Conservation (phyloP, 2,329 filamentous ascomycete species). For the Celoporthe dispersa region DNA sequence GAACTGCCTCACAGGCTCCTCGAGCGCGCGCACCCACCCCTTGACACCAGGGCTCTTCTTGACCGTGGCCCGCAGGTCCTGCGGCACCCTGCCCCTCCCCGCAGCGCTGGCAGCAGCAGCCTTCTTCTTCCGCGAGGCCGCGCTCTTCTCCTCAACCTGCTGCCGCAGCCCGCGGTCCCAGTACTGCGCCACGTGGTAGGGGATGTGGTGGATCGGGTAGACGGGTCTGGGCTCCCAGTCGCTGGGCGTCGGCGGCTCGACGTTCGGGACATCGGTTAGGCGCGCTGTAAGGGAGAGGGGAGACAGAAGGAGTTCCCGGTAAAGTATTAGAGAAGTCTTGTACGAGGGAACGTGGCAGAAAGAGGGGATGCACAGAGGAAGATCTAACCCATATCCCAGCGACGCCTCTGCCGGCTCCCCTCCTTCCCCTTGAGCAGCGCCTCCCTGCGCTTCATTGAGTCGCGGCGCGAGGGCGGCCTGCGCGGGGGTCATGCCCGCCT, state of each 20-base stretch:
- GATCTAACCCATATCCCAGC: constrained; percentile 89
- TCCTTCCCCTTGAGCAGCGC: constrained; percentile 86
- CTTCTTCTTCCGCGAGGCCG: constrained; percentile 46
- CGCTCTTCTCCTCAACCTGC: constrained; percentile 53
- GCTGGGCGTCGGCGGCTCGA: constrained; percentile 75
- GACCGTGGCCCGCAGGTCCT: constrained; percentile 77
- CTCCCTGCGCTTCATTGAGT: constrained; percentile 67
- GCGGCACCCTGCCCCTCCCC: constrained; percentile 67
- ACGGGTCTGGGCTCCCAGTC: constrained; percentile 88
- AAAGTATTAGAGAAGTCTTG: background rate
- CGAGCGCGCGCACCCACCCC: constrained; percentile 79
- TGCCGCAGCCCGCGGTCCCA: constrained; percentile 71
- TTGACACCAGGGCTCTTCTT: constrained; percentile 82
- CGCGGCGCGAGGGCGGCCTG: constrained; percentile 55
- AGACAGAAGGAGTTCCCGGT: background rate
- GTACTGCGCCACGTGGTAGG: constrained; percentile 85
- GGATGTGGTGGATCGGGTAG: constrained; percentile 76
- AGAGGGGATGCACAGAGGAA: constrained; percentile 15
- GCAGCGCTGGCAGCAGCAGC: constrained; percentile 49
- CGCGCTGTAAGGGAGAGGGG: constrained; percentile 64
- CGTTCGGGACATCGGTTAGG: constrained; percentile 84
- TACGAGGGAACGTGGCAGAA: background rate
- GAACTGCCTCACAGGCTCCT: constrained; percentile 81
- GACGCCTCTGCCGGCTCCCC: constrained; percentile 80
- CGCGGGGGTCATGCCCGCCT: constrained; percentile 41